Evolutionary conservation across 768 basidiomycete species (phyloP).

Genomic region (Pulveroboletus ravenelii): DNA sequence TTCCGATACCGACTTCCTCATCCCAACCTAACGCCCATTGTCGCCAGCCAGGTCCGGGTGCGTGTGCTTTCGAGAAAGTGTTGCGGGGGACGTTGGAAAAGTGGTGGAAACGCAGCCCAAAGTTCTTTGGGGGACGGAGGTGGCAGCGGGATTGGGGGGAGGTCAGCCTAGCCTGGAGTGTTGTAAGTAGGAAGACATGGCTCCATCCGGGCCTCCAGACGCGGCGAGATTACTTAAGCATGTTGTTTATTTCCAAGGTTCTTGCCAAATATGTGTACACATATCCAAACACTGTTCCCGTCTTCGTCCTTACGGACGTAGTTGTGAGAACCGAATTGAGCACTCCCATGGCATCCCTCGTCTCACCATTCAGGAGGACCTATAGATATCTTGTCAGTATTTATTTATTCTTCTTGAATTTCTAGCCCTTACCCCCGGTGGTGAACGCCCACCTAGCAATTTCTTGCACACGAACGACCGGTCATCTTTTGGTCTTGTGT

Average conservation of each 20-base stretch:
- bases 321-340: background rate
- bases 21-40: no score
- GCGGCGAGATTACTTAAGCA: no score
- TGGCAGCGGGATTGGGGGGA: no score
- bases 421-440: background rate
- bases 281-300: slow-evolving; percentile 19
- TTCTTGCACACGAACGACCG: slow-evolving; percentile 84
- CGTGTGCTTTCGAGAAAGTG: no score
- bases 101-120: no score
- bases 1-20: no score
- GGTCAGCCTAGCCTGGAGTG: no score
- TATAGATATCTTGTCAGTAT: slow-evolving; percentile 27
- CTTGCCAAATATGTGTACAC: slow-evolving; percentile 22
- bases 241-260: slow-evolving; percentile 22
- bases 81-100: no score
- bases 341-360: slow-evolving; percentile 25
- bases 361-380: slow-evolving; percentile 26
- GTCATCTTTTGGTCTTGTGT: slow-evolving; percentile 85
- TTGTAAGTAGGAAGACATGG: no score
- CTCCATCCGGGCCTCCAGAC: no score
- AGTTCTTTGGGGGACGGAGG: no score
- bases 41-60: no score
- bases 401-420: background rate
- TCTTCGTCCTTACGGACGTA: slow-evolving; percentile 7
- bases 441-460: slow-evolving; percentile 54